These are phyloP conservation scores for Sugiyamaella mastotermitis DNA, from an alignment of 805 yeast genomes.

Conservation along the genomic window DNA sequence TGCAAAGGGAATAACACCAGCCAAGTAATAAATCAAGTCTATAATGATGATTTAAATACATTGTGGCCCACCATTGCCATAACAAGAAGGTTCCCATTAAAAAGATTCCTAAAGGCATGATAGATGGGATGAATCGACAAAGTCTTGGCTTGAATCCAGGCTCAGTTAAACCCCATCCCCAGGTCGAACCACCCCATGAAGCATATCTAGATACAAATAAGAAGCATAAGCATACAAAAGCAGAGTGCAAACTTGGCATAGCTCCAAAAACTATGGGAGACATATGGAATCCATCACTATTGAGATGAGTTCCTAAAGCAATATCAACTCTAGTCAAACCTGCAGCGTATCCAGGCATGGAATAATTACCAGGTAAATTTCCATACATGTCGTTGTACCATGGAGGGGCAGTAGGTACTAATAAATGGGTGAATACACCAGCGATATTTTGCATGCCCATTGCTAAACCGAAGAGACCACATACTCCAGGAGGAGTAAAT, in stretches of 20 bases:
- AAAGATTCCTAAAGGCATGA: too few species aligned
- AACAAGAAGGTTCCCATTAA: too few species aligned
- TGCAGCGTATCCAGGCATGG: conserved; percentile 65
- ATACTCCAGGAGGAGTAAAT: conserved; percentile 60
- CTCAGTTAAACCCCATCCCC: conserved; percentile 11
- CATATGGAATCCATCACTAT: conserved; percentile 57
- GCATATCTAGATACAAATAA: conserved; percentile 38
- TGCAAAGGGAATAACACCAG: too few species aligned
- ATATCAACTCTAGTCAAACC: conserved; percentile 62
- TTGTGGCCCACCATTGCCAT: too few species aligned
- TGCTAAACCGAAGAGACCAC: conserved; percentile 47
- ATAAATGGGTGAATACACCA: conserved; percentile 55
- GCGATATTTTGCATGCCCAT: conserved; percentile 55
- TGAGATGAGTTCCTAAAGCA: conserved; percentile 55
- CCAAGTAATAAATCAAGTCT: too few species aligned
- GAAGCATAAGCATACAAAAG: conserved; percentile 33
- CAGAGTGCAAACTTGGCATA: conserved; percentile 30
- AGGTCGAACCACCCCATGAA: conserved; percentile 31
- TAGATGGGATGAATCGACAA: too few species aligned
- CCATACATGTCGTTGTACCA: conserved; percentile 65
- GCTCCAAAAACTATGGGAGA: conserved; percentile 68
- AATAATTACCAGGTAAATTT: conserved; percentile 49
- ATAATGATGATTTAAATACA: too few species aligned
- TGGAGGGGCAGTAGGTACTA: conserved; percentile 69
- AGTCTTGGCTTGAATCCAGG: background rate